Evolutionary conservation across 2,329 filamentous ascomycete species (phyloP).

Genomic region (Fusarium scirpi): DNA sequence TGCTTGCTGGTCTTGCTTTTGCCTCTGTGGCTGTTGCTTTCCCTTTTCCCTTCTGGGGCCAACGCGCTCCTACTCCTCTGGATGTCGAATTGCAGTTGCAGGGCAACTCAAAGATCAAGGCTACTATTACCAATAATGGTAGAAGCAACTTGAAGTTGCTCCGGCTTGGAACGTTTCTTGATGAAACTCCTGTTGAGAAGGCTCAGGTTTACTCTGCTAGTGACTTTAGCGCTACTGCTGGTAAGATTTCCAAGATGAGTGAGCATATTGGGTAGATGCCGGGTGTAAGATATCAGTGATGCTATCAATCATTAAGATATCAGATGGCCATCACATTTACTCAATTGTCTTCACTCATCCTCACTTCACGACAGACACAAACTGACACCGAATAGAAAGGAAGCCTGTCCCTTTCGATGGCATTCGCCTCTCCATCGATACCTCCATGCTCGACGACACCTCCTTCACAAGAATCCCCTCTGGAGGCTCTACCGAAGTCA

Average conservation of each 20-base stretch:
- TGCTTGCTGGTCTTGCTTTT: slow-evolving; percentile 45
- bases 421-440: slow-evolving; percentile 63
- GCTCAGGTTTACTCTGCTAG: slow-evolving; percentile 59
- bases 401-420: slow-evolving; percentile 64
- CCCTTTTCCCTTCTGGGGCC: slow-evolving; percentile 30
- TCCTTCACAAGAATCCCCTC: slow-evolving; percentile 64
- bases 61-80: slow-evolving; percentile 56
- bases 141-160: slow-evolving; percentile 62
- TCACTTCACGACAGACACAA: too few species aligned
- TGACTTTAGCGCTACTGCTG: slow-evolving; percentile 33
- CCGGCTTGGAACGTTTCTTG: slow-evolving; percentile 66
- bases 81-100: slow-evolving; percentile 60
- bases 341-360: neutral
- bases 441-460: slow-evolving; percentile 57
- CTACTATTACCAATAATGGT: slow-evolving; percentile 65
- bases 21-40: slow-evolving; percentile 45
- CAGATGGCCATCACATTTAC: neutral
- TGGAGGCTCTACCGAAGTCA: slow-evolving; percentile 63
- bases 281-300: neutral
- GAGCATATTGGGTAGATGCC: neutral
- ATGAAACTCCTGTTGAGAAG: slow-evolving; percentile 65
- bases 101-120: slow-evolving; percentile 66
- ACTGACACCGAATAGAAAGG: slow-evolving; percentile 45
- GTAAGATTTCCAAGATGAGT: slow-evolving; percentile 45
- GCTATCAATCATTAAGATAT: neutral